Evolutionary conservation across 192 early-diverging fungal species (phyloP).

Genomic region (Piromyces sp.): DNA sequence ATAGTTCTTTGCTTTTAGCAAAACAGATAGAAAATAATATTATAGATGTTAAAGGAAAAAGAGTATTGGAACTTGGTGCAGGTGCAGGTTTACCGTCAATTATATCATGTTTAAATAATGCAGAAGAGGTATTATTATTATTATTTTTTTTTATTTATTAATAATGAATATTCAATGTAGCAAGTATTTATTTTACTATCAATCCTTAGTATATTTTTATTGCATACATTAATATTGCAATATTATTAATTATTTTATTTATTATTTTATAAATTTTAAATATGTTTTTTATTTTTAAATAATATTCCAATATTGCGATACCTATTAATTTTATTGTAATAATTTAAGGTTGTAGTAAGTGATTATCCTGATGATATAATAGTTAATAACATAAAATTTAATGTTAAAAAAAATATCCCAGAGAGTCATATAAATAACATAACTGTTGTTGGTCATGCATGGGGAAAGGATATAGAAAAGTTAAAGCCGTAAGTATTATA

Average conservation of each 20-base stretch:
- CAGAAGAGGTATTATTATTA: neutral
- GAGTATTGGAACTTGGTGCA: neutral
- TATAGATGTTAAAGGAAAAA: neutral
- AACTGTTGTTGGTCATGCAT: conserved; percentile 6
- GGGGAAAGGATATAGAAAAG: conserved; percentile 2
- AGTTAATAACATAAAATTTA: neutral
- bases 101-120: neutral
- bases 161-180: too few relatives aligned
- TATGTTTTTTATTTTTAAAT: too few relatives aligned
- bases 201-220: too few relatives aligned
- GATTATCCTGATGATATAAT: neutral
- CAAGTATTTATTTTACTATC: too few relatives aligned
- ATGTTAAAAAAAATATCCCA: neutral
- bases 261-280: too few relatives aligned
- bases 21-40: conserved; percentile 1
- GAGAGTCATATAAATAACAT: neutral
- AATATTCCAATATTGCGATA: too few relatives aligned
- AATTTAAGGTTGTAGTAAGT: neutral
- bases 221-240: too few relatives aligned
- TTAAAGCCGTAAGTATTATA: neutral
- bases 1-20: conserved; percentile 4
- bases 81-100: neutral
- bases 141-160: too few relatives aligned
- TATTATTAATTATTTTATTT: too few relatives aligned
- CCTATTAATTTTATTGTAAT: too few relatives aligned